These are phyloP conservation scores for Aspergillus jensenii DNA, from an alignment of 2,329 filamentous ascomycete species.

Conservation along the genomic window DNA sequence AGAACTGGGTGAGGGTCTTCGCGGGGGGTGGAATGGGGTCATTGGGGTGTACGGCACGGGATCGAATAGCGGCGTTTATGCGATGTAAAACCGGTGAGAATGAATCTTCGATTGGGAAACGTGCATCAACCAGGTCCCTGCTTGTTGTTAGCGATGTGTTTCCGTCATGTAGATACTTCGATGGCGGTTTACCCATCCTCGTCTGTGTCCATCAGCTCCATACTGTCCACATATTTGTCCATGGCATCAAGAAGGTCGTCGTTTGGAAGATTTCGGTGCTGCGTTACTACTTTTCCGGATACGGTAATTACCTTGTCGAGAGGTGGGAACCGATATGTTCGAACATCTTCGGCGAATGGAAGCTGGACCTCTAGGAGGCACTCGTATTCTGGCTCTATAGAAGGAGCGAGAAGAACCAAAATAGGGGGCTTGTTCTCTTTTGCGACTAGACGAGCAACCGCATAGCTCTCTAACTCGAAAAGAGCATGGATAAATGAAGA, in stretches of 20 bases:
- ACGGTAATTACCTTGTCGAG: conserved; percentile 84
- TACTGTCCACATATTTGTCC: conserved; percentile 86
- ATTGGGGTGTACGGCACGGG: conserved; percentile 73
- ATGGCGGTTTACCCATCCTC: conserved; percentile 65
- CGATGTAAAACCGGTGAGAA: conserved; percentile 87
- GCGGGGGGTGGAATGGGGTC: conserved; percentile 62
- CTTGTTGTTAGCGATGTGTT: conserved; percentile 8
- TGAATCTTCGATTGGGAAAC: conserved; percentile 70
- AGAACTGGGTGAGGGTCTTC: conserved; percentile 69
- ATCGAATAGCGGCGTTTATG: conserved; percentile 79
- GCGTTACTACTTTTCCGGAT: conserved; percentile 74
- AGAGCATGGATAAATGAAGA: conserved; percentile 89
- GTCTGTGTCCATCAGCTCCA: conserved; percentile 77
- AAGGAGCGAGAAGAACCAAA: conserved; percentile 75
- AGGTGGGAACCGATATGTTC: conserved; percentile 87
- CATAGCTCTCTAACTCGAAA: conserved; percentile 79
- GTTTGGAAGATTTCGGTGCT: conserved; percentile 80
- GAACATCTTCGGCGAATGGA: conserved; percentile 89
- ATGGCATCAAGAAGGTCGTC: conserved; percentile 75
- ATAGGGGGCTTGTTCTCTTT: conserved; percentile 80
- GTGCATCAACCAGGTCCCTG: conserved; percentile 64
- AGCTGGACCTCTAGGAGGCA: conserved; percentile 86
- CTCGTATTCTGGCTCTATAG: conserved; percentile 75
- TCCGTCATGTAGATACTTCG: background rate
- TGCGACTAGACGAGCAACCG: conserved; percentile 77